Percentiles rank a stretch among this genome's conserved stretches.
Evolutionary conservation across 169 alveolate species (phyloP).

Genomic region (Amoebophrya sp.): DNA sequence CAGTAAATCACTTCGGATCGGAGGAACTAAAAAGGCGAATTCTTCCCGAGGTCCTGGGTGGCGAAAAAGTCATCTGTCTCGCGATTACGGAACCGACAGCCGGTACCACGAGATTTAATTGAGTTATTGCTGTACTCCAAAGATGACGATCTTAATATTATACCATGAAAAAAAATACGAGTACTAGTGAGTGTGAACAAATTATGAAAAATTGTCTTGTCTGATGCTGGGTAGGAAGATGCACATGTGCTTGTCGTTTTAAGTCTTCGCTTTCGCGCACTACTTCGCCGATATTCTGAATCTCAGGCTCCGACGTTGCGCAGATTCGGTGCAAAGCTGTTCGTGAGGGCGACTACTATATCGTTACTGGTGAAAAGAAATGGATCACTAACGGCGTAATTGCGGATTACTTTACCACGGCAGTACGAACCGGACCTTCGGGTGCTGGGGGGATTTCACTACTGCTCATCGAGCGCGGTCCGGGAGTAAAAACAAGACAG

Average conservation of each 20-base stretch:
- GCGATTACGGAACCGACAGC: conserved; percentile 52
- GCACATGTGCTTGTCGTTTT: neutral
- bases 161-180: no score
- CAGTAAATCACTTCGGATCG: conserved; percentile 40
- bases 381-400: conserved; percentile 50
- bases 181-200: no score
- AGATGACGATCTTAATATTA: no score
- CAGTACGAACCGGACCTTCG: conserved; percentile 52
- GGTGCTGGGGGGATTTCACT: conserved; percentile 48
- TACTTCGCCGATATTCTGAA: neutral
- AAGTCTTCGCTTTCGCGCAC: neutral
- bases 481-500: conserved; percentile 48
- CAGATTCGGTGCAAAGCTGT: conserved; percentile 45
- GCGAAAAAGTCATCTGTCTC: conserved; percentile 46
- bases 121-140: neutral
- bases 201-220: neutral
- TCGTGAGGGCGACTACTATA: conserved; percentile 47
- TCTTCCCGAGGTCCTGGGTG: conserved; percentile 31
- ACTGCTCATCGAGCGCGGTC: conserved; percentile 48
- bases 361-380: conserved; percentile 52
- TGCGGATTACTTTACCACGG: conserved; percentile 55
- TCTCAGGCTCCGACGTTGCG: conserved; percentile 44
- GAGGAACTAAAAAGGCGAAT: conserved; percentile 24
- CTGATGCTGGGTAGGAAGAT: neutral
- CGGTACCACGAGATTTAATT: conserved; percentile 20